Conservation (phyloP, 1,284 basidiomycete genomes). For the Puccinia hordei region DNA sequence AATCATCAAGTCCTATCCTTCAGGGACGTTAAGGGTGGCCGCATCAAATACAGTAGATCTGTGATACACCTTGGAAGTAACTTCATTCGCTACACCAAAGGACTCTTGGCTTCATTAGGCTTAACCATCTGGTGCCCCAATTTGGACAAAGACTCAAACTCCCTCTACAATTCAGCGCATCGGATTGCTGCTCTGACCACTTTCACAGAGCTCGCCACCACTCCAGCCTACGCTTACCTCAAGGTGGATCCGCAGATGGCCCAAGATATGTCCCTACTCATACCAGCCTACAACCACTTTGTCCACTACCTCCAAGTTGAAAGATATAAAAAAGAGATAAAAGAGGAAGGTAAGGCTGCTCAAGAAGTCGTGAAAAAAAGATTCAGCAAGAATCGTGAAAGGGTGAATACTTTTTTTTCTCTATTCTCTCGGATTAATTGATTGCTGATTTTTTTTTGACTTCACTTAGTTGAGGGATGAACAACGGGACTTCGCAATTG, state of each 20-base stretch:
- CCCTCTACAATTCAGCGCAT: conserved; percentile 25
- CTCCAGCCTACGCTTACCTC: conserved; percentile 22
- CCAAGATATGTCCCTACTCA: conserved; percentile 8
- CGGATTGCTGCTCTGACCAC: conserved; percentile 22
- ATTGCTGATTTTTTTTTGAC: neutral
- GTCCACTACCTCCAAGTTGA: conserved; percentile 4
- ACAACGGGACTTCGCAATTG: too few species aligned
- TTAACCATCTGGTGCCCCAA: conserved; percentile 37
- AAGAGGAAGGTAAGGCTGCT: conserved; percentile 13
- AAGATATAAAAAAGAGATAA: conserved; percentile 21
- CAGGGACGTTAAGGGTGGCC: neutral
- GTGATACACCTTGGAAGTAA: neutral
- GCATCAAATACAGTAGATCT: too few species aligned
- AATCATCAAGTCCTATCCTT: neutral
- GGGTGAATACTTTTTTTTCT: neutral
- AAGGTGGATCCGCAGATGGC: neutral
- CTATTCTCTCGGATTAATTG: neutral
- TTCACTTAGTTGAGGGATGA: too few species aligned
- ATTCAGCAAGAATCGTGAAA: conserved; percentile 20
- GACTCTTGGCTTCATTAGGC: conserved; percentile 1
- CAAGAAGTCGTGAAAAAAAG: neutral
- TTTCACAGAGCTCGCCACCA: neutral
- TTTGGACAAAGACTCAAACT: neutral
- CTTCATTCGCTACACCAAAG: conserved; percentile 16
- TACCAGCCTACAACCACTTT: conserved; percentile 34